A percentile compares a stretch with the other conserved stretches of the same genome.
phyloP scores from a whole-genome alignment of 176 grass and related monocot species.

The Lolium perenne region DNA sequence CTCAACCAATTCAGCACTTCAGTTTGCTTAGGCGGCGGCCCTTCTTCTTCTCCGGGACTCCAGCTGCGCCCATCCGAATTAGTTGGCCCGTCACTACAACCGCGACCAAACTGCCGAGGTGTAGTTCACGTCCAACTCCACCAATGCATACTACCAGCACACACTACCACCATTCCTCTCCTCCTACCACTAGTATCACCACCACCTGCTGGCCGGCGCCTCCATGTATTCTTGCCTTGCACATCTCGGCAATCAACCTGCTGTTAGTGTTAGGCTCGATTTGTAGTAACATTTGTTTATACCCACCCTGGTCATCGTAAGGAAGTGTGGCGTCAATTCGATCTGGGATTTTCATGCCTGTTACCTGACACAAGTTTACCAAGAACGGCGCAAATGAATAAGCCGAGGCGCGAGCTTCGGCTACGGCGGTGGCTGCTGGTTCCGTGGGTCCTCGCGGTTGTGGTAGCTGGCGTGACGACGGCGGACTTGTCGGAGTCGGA shows the following conservation, averaged over 20 bases:
- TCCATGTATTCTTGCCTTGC: constrained; percentile 80
- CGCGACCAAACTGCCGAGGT: constrained; percentile 46
- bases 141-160: constrained; percentile 39
- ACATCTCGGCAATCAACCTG: constrained; percentile 66
- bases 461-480: background rate
- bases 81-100: constrained; percentile 49
- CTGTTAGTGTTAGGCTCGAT: constrained; percentile 33
- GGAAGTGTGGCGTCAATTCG: constrained; percentile 9
- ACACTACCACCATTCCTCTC: constrained; percentile 34
- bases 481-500: constrained; percentile 35
- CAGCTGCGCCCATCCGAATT: constrained; percentile 44
- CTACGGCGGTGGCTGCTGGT: background rate
- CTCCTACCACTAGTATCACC: background rate
- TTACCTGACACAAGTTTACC: background rate
- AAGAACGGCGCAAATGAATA: constrained; percentile 45
- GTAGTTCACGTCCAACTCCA: constrained; percentile 53
- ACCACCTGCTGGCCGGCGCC: constrained; percentile 34
- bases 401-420: background rate
- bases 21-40: background rate
- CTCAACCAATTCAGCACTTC: constrained; percentile 49
- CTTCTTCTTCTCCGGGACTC: constrained; percentile 35
- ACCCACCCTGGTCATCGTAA: constrained; percentile 3
- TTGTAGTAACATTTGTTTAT: constrained; percentile 19
- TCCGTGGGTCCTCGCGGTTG: constrained; percentile 14
- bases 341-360: constrained; percentile 6